phyloP scores from a whole-genome alignment of 1,139 yeast species.

The Sugiyamaella novakii region DNA sequence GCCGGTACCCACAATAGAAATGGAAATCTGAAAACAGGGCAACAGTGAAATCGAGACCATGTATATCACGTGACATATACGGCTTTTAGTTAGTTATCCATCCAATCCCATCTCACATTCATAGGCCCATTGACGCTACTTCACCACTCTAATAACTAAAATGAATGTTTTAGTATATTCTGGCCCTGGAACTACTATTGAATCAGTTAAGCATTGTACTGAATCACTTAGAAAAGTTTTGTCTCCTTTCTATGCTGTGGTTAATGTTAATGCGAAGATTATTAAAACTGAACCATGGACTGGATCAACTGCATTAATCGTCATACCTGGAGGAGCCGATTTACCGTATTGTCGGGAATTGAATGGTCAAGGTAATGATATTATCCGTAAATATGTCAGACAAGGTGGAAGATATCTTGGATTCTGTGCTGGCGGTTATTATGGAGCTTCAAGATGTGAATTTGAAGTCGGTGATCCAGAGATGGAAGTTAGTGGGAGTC shows the following conservation, averaged over 20 bases:
- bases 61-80: too few relatives aligned
- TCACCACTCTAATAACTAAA: background rate
- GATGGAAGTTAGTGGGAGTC: conserved; percentile 80
- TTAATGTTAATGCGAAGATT: conserved; percentile 64
- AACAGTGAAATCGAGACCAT: too few relatives aligned
- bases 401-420: conserved; percentile 85
- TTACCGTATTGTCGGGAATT: conserved; percentile 74
- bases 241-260: conserved; percentile 89
- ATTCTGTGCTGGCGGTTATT: conserved; percentile 96
- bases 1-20: too few relatives aligned
- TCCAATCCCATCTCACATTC: too few relatives aligned
- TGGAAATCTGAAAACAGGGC: too few relatives aligned
- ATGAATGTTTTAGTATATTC: conserved; percentile 85
- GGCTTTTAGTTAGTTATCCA: too few relatives aligned
- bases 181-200: conserved; percentile 82
- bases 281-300: conserved; percentile 87
- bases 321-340: conserved; percentile 97
- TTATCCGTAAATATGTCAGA: conserved; percentile 64
- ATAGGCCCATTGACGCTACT: too few relatives aligned
- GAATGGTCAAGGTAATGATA: conserved; percentile 66
- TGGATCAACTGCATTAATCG: conserved; percentile 72
- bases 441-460: conserved; percentile 72
- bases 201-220: conserved; percentile 79
- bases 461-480: conserved; percentile 72
- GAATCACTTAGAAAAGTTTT: conserved; percentile 72